Percentiles rank a stretch among this genome's conserved stretches.
Evolutionary conservation across 805 yeast species (phyloP).

Genomic region (Metschnikowia baotianmanensis): DNA sequence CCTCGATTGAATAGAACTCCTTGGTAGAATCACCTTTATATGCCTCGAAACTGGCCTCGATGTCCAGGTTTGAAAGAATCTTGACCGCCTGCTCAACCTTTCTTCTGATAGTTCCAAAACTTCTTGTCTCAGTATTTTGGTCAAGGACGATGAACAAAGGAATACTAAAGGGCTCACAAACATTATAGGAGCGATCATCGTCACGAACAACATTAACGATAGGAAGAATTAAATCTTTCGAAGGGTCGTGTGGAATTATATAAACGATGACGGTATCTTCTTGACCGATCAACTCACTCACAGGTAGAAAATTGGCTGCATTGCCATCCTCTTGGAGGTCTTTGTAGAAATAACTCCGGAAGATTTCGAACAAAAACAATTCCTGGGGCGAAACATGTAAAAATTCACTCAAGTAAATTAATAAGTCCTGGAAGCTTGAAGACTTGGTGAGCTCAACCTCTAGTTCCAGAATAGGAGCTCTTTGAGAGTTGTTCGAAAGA

Average conservation of each 20-base stretch:
- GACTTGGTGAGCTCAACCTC: constrained; percentile 73
- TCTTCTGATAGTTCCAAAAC: constrained; percentile 55
- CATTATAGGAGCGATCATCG: constrained; percentile 32
- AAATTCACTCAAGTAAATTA: constrained; percentile 56
- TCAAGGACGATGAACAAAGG: constrained; percentile 71
- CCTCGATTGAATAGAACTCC: constrained; percentile 24
- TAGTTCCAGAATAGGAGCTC: constrained; percentile 42
- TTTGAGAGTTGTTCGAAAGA: constrained; percentile 35
- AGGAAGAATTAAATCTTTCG: constrained; percentile 48
- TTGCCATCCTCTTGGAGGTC: constrained; percentile 60
- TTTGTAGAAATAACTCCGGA: constrained; percentile 62
- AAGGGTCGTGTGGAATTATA: constrained; percentile 46
- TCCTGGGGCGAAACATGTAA: constrained; percentile 26
- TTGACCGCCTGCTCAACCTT: constrained; percentile 48
- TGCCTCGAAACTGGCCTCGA: constrained; percentile 23
- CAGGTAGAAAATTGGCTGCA: constrained; percentile 57
- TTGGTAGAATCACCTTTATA: constrained; percentile 16
- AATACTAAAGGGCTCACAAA: constrained; percentile 58
- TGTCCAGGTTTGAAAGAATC: constrained; percentile 24
- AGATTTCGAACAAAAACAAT: constrained; percentile 45
- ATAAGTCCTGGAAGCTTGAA: constrained; percentile 61
- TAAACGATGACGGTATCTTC: constrained; percentile 69
- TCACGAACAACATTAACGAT: constrained; percentile 48
- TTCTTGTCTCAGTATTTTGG: constrained; percentile 45
- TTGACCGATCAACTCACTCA: constrained; percentile 61